phyloP scores from a whole-genome alignment of 169 alveolate genomes.

The Eimeria acervulina region DNA sequence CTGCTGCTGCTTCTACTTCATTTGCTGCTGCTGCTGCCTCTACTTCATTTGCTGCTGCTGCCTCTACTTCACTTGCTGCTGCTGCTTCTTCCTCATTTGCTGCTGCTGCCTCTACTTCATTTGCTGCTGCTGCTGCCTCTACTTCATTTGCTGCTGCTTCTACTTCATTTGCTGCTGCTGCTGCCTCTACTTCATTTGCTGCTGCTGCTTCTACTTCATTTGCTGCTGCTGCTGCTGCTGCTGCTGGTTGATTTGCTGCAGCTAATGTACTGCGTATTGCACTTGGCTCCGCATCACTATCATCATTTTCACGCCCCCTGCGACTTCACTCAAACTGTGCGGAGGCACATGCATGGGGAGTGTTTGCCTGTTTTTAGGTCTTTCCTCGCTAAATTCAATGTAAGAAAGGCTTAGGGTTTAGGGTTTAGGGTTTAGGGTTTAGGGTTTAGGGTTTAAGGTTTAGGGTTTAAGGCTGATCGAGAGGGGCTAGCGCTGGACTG shows the following conservation, averaged over 20 bases:
- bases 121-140: neutral
- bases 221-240: slow-evolving; percentile 62
- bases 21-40: too few relatives aligned
- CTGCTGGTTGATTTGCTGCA: slow-evolving; percentile 15
- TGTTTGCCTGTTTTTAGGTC: slow-evolving; percentile 87
- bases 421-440: slow-evolving; percentile 33
- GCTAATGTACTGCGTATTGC: slow-evolving; percentile 86
- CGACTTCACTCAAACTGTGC: slow-evolving; percentile 85
- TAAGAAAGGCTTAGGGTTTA: slow-evolving; percentile 54
- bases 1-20: too few relatives aligned
- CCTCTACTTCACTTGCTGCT: neutral
- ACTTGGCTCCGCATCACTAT: slow-evolving; percentile 95
- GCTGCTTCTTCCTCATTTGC: neutral
- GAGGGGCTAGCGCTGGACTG: too few relatives aligned
- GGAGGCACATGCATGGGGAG: slow-evolving; percentile 94
- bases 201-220: neutral
- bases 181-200: too few relatives aligned
- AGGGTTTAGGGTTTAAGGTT: slow-evolving; percentile 26
- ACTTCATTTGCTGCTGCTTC: neutral
- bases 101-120: neutral
- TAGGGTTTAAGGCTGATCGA: neutral
- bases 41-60: neutral
- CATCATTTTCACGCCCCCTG: slow-evolving; percentile 95
- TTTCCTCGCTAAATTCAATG: slow-evolving; percentile 86
- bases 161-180: neutral